These are phyloP conservation scores for Phytomonas sp. DNA, from an alignment of 208 protist species.

Conservation along the genomic window DNA sequence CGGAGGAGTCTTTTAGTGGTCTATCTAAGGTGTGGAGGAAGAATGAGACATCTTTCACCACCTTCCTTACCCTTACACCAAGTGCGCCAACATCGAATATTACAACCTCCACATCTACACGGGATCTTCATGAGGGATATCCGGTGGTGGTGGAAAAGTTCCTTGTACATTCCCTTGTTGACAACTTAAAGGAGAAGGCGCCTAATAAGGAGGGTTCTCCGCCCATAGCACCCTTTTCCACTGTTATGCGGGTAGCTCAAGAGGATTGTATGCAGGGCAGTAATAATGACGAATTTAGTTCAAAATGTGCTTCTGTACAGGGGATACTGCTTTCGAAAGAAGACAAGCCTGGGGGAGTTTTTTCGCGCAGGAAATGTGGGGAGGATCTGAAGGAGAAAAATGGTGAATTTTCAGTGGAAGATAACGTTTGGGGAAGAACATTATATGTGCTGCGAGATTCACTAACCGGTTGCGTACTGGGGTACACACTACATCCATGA, in stretches of 20 bases:
- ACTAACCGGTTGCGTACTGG: conserved; percentile 21
- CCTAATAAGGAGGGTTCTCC: background rate
- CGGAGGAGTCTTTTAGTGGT: conserved; percentile 22
- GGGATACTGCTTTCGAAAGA: background rate
- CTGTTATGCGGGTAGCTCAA: background rate
- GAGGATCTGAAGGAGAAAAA: background rate
- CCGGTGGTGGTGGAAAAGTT: background rate
- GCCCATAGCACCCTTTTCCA: background rate
- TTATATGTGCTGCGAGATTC: conserved; percentile 30
- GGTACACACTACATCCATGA: conserved; percentile 17
- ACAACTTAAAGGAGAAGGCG: background rate
- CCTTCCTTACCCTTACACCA: background rate
- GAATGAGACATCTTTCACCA: background rate
- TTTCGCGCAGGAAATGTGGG: background rate
- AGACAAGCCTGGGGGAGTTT: background rate
- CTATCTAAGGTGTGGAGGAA: conserved; percentile 8
- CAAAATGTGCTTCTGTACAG: background rate
- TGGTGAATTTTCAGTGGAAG: background rate
- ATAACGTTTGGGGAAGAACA: conserved; percentile 15
- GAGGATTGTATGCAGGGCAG: background rate
- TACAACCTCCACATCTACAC: background rate
- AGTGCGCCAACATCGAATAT: background rate
- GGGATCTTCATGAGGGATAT: background rate
- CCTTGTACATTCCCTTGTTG: background rate
- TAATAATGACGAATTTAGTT: background rate